Base-by-base conservation (phyloP, 495 filamentous ascomycete species). In the Amphirosellinia nigrospora region DNA sequence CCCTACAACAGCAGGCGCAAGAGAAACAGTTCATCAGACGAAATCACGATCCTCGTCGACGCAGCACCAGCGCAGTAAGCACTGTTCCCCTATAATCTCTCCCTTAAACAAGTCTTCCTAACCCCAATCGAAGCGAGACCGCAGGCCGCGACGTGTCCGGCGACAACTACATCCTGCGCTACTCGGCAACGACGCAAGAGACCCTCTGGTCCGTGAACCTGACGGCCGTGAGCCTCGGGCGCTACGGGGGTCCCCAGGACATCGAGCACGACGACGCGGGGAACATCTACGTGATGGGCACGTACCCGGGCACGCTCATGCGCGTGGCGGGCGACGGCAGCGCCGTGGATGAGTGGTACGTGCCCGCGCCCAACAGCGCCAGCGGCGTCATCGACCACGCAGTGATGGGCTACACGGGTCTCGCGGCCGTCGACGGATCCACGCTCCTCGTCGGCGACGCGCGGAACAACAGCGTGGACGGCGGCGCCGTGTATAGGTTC, bases 281-380 rank as follows among this genome's bases (percentile, higher is more conserved):
- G 0, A 77, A 81, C 71, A 74, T 78, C 26, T 81, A 80, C 68
- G 69, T 79, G 16, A 73, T 79, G 4, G 78, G 79, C 34, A 80
- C 72, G 0, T 79, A 71, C 39, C 79, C 79, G 0, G 73, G 78
- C 2, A 76, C 72, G 11, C 70, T 82, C 1, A 21, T 80, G 46
- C 69, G 72, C 13, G 73, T 75, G 0, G 66, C 77, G 30, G 69
- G 70, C 23, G 30, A 71, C 26, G 79, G 79, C 28, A 72, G 63
- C 32, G 68, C 52, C 16, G 66, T 80, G 9, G 41, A 46, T 36
- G 71, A 72, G n/a, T 81, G 79, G 78, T 79, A 78, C 59, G 19
- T 68, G 10, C 64, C 64, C 5, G 0, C 45, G 0, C 45, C 43
- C 15, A 1, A 15, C 0, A 6, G n/a, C n/a, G 2, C 48, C 30